A percentile compares a stretch with the other conserved stretches of the same genome.
Conservation (phyloP, 2,329 filamentous ascomycete genomes). For the Mycocentrospora acerina region DNA sequence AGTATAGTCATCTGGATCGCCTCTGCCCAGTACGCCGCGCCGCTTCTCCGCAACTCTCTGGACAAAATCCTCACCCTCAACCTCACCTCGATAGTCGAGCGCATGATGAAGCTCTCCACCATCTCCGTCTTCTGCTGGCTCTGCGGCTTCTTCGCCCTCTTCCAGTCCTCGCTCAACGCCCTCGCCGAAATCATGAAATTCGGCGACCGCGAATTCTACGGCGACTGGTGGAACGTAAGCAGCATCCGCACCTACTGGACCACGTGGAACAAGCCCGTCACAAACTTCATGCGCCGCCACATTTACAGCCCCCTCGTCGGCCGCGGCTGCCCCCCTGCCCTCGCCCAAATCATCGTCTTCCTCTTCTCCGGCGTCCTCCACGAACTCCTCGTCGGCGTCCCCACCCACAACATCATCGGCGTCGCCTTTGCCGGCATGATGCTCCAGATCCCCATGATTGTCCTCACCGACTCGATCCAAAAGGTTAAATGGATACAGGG, state of each 20-base stretch:
- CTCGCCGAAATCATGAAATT: conserved; percentile 88
- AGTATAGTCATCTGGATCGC: conserved; percentile 93
- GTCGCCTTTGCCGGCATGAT: conserved; percentile 96
- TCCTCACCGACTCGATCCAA: conserved; percentile 75
- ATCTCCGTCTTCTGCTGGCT: conserved; percentile 97
- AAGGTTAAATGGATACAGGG: conserved; percentile 75
- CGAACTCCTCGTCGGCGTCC: conserved; percentile 88
- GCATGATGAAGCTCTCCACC: conserved; percentile 90
- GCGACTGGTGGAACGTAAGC: conserved; percentile 90
- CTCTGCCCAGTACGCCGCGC: conserved; percentile 90
- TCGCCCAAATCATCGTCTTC: conserved; percentile 82
- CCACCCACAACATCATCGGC: conserved; percentile 90
- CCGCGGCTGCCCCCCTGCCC: conserved; percentile 70
- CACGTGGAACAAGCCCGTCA: conserved; percentile 96
- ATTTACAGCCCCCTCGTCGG: conserved; percentile 87
- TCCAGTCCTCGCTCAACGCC: conserved; percentile 89
- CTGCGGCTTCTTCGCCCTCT: conserved; percentile 93
- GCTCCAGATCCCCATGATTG: conserved; percentile 85
- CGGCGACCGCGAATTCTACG: conserved; percentile 91
- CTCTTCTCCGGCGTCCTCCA: conserved; percentile 85
- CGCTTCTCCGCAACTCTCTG: conserved; percentile 84
- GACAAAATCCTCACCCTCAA: conserved; percentile 83
- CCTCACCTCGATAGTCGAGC: conserved; percentile 78
- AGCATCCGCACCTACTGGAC: conserved; percentile 90
- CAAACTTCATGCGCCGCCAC: conserved; percentile 93